Percentiles rank a stretch among this genome's conserved stretches.
These are phyloP conservation scores for Neocatenulostroma microsporum DNA, from an alignment of 2,329 filamentous ascomycete species.

Conservation along the genomic window DNA sequence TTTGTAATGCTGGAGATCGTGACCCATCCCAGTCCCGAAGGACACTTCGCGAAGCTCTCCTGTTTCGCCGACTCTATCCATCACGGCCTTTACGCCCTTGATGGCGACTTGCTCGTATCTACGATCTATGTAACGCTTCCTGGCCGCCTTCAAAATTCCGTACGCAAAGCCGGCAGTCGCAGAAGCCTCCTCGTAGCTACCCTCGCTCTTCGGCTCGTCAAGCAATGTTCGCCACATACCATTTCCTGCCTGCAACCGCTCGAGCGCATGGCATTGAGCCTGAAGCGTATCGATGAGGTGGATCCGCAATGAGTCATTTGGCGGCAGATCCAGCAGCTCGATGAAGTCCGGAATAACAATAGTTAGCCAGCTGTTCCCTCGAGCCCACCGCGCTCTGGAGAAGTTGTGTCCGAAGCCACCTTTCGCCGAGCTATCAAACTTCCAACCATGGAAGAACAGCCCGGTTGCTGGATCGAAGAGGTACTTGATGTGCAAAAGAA, in stretches of 20 bases:
- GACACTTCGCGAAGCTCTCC: slow-evolving; percentile 68
- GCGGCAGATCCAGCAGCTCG: slow-evolving; percentile 58
- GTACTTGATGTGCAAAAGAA: slow-evolving; percentile 70
- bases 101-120: slow-evolving; percentile 54
- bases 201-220: slow-evolving; percentile 56
- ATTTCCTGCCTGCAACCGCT: slow-evolving; percentile 49
- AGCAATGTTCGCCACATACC: slow-evolving; percentile 71
- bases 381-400: slow-evolving; percentile 48
- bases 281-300: slow-evolving; percentile 57
- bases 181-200: slow-evolving; percentile 68
- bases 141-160: slow-evolving; percentile 64
- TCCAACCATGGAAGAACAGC: slow-evolving; percentile 77
- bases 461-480: slow-evolving; percentile 65
- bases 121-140: slow-evolving; percentile 65
- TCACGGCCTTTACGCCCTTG: slow-evolving; percentile 58
- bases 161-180: slow-evolving; percentile 76
- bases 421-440: slow-evolving; percentile 56
- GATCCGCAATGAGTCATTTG: slow-evolving; percentile 52
- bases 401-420: slow-evolving; percentile 51
- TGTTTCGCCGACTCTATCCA: slow-evolving; percentile 56
- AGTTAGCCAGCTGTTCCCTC: slow-evolving; percentile 67
- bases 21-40: slow-evolving; percentile 73
- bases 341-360: slow-evolving; percentile 79
- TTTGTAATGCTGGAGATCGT: slow-evolving; percentile 66
- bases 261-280: slow-evolving; percentile 60